A percentile compares a stretch with the other conserved stretches of the same genome.
phyloP scores from a whole-genome alignment of 2,329 filamentous ascomycete species.

The Colletotrichum sp. region DNA sequence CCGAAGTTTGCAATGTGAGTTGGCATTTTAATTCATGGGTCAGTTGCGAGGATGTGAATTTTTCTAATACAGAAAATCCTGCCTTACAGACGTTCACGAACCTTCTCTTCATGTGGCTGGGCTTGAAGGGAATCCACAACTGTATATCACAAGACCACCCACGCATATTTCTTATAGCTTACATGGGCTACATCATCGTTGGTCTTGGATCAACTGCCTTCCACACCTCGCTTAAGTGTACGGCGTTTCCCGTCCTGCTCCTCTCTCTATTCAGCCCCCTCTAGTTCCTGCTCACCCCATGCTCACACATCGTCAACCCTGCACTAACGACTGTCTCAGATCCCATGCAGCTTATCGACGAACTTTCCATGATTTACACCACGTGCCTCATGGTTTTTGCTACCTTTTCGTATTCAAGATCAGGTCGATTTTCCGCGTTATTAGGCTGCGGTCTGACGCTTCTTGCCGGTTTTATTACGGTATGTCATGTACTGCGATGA shows the following conservation, averaged over 20 bases:
- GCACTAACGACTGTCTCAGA: constrained; percentile 37
- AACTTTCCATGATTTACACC: constrained; percentile 66
- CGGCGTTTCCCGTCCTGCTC: constrained; percentile 21
- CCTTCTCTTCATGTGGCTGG: constrained; percentile 79
- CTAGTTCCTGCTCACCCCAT: neutral
- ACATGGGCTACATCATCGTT: constrained; percentile 57
- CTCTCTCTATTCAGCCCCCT: neutral
- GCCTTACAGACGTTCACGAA: constrained; percentile 74
- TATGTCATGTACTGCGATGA: constrained; percentile 44
- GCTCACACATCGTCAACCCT: neutral
- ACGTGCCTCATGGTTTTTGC: constrained; percentile 65
- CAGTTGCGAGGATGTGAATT: neutral
- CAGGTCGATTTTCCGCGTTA: constrained; percentile 51
- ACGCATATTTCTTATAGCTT: constrained; percentile 73
- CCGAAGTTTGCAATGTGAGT: constrained; percentile 73
- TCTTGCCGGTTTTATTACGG: constrained; percentile 73
- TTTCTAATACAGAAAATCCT: neutral
- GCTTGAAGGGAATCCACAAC: constrained; percentile 75
- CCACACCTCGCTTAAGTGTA: constrained; percentile 62
- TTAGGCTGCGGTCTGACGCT: constrained; percentile 63
- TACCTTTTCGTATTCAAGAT: constrained; percentile 74
- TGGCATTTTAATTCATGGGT: neutral
- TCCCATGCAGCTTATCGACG: constrained; percentile 65
- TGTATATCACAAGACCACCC: constrained; percentile 78
- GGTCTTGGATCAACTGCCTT: constrained; percentile 62